phyloP scores from a whole-genome alignment of 345 rosid genomes.

The Lepidium aucheri region DNA sequence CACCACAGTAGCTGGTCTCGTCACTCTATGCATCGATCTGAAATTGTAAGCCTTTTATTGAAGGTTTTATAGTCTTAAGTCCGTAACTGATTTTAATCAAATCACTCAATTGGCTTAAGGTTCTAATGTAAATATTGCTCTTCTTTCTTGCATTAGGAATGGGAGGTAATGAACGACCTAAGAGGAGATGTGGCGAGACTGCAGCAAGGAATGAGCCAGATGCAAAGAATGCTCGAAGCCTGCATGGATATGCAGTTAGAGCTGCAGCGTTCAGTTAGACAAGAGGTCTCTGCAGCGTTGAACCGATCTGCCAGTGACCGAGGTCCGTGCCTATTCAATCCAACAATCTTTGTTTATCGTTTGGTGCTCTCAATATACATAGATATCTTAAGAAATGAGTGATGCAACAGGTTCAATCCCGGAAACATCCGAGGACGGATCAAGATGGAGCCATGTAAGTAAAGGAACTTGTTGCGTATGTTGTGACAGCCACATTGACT shows the following conservation, averaged over 20 bases:
- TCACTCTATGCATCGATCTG: constrained; percentile 82
- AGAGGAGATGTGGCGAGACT: constrained; percentile 90
- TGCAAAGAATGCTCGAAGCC: constrained; percentile 98
- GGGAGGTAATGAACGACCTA: constrained; percentile 91
- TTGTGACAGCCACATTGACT: constrained; percentile 90
- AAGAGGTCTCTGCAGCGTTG: constrained; percentile 96
- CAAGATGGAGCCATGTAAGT: constrained; percentile 83
- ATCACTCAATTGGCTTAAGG: background rate
- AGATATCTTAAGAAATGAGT: background rate
- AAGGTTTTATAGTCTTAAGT: background rate
- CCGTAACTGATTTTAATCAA: background rate
- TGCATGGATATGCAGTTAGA: constrained; percentile 99
- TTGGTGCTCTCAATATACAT: background rate
- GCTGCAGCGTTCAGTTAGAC: constrained; percentile 95
- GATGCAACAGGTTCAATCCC: constrained; percentile 35
- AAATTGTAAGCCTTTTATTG: constrained; percentile 49
- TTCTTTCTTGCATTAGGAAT: constrained; percentile 56
- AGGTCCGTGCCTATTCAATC: constrained; percentile 35
- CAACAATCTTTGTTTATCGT: background rate
- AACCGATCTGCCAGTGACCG: constrained; percentile 65
- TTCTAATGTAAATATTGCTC: background rate
- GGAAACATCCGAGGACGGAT: constrained; percentile 87
- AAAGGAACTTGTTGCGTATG: constrained; percentile 98
- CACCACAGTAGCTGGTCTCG: constrained; percentile 86
- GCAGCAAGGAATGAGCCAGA: constrained; percentile 97